Evolutionary conservation across 2,329 filamentous ascomycete species (phyloP), one percentile per base, ranked within the genome.

Genomic region (Fusarium xylarioides): DNA sequence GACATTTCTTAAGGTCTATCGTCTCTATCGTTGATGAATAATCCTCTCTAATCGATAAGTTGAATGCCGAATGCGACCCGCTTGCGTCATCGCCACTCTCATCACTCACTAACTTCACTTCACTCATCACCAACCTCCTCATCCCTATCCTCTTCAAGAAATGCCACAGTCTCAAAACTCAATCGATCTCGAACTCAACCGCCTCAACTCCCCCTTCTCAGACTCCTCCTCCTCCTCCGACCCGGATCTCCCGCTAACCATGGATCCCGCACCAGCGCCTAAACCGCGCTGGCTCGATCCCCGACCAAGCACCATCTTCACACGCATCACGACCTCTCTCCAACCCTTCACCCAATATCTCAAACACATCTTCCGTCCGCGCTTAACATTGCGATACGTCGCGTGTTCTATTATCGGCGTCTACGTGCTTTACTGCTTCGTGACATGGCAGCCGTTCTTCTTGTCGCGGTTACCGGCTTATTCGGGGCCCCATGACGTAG

Each of bases 401-500:
- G 54, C 79, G 19, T 80, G 75, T 26, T 70, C 76, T 1, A 44
- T 79, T 5, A 66, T 80, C 38, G 68, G 71, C 4, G 44, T 79
- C 11, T 86, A 86, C 60, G 66, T 82, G 8, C 49, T 84, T 35
- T 82, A 83, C 65, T 85, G 84, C 69, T 79, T 82, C 56, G 11
- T 85, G 50, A 80, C 80, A 44, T 80, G 81, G 38, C 76, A 80
- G 26, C 85, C 85, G 8, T 79, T 86, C 21, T 82, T 87, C 64
- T 84, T 84, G 1, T 83, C 82, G 30, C 80, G 80, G 7, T 76
- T 87, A 11, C 86, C 86, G 4, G 65, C 76, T 26, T 86, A 86
- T 73, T 83, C 82, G 15, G 86, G 86, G 0, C 81, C 81, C 0
- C 82, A 86, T 63, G 77, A 79, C 8, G 86, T 87, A 26, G 86